Base-by-base conservation (phyloP, 148 eudicot species). In the Vaccinium myrtillus region DNA sequence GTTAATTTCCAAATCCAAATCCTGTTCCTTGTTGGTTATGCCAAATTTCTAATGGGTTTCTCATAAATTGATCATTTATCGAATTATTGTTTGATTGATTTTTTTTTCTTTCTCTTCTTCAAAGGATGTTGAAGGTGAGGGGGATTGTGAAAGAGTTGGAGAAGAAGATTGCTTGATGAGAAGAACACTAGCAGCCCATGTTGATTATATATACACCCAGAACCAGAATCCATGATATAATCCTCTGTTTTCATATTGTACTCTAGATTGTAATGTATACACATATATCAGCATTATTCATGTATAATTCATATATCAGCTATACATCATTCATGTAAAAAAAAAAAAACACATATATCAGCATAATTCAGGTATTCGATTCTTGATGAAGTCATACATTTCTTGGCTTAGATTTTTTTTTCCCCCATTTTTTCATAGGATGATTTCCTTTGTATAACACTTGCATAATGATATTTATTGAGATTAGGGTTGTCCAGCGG, bases 161-260 rank as follows among this genome's bases (percentile, higher is more conserved):
- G 88, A 87, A 84, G 91, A 87, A 58, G 91, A 89, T 59, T 90
- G 91, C 83, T 82, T 86, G 87, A 86, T 82, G 87, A 86, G 87
- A 50, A 86, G 85, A 82, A 86, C 87, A 39, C 78, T 87, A 2
- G 81, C 82, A 18, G 91, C 91, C 25, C 90, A 90, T 21, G 56
- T 86, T 76, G 91, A 90, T 43, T 90, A 90, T 80, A 90, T 90
- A 80, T 90, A 90, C 85, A 90, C 91, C 5, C 91, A 90, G 84
- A 89, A 86, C 56, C 84, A 79, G 74, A 79, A 84, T n/a, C 80
- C 75, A 9, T 83, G 84, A 73, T 75, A 74, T 23, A 43, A 84
- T 55, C 8, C 49, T 75, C 25, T 54, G 39, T 56, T 16, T 81
- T 6, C 19, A 13, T 59, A 4, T 2, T 10, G 25, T 19, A 56